These are phyloP conservation scores for Cercospora citrullina DNA, from an alignment of 2,329 filamentous ascomycete genomes.

Conservation along the genomic window DNA sequence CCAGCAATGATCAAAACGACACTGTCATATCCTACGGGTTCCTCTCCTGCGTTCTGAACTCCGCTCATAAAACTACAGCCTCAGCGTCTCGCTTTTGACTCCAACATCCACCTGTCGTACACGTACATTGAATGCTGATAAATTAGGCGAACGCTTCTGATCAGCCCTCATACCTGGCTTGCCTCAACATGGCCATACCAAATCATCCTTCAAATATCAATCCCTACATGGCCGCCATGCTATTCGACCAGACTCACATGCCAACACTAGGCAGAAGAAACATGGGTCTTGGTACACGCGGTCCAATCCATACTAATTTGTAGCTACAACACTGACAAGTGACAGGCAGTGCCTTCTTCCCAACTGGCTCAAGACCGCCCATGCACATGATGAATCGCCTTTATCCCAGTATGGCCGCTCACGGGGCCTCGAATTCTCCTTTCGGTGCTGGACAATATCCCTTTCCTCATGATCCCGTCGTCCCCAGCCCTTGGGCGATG, in stretches of 20 bases:
- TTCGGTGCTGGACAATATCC: constrained; percentile 27
- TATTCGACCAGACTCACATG: constrained; percentile 13
- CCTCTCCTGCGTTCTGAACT: not conserved
- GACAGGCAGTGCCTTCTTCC: constrained; percentile 19
- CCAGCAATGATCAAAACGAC: not conserved
- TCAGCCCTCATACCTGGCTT: not conserved
- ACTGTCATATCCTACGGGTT: not conserved
- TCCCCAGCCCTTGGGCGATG: constrained; percentile 2
- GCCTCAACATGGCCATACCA: not conserved
- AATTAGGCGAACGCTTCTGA: not conserved
- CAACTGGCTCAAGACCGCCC: constrained; percentile 17
- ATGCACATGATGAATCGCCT: constrained; percentile 28
- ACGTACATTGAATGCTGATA: not conserved
- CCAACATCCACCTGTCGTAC: not conserved
- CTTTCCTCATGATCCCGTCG: constrained; percentile 17
- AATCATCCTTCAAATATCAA: not conserved
- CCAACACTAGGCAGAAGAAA: constrained; percentile 18
- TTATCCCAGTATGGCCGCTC: constrained; percentile 13
- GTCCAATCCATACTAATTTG: not conserved
- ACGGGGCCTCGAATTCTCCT: constrained; percentile 10
- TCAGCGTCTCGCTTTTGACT: not conserved
- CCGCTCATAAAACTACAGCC: not conserved
- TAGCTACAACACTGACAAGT: not conserved
- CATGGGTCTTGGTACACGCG: constrained; percentile 14
- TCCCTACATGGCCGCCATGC: constrained; percentile 7